phyloP scores from a whole-genome alignment of 495 filamentous ascomycete genomes.

The Monascus purpureus region DNA sequence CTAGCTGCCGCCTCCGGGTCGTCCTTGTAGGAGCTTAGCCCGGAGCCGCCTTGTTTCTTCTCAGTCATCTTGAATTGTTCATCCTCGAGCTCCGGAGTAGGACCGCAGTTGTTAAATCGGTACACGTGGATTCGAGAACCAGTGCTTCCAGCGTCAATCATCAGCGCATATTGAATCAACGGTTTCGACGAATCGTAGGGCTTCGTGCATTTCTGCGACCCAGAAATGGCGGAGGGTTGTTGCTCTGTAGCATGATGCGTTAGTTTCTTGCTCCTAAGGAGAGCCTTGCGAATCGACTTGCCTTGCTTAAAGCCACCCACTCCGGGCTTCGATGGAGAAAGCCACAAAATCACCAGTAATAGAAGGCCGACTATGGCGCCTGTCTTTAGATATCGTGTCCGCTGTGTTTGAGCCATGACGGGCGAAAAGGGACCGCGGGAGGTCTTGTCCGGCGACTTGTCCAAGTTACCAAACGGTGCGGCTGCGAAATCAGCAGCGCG shows the following conservation, averaged over 20 bases:
- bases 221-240: constrained; percentile 9
- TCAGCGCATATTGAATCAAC: constrained; percentile 89
- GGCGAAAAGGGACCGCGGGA: constrained; percentile 5
- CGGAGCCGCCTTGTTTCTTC: constrained; percentile 62
- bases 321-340: constrained; percentile 42
- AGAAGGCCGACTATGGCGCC: constrained; percentile 63
- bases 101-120: constrained; percentile 95
- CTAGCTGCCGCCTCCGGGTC: constrained; percentile 78
- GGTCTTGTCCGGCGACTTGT: constrained; percentile 6
- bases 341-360: constrained; percentile 60
- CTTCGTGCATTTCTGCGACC: constrained; percentile 53
- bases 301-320: constrained; percentile 24
- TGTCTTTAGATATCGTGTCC: constrained; percentile 69
- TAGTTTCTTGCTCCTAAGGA: too few relatives aligned
- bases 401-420: constrained; percentile 57
- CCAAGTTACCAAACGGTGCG: constrained; percentile 4
- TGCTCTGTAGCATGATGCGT: constrained; percentile 12
- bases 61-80: constrained; percentile 85
- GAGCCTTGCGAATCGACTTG: constrained; percentile 17
- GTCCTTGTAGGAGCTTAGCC: constrained; percentile 70
- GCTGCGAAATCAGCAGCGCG: constrained; percentile 11
- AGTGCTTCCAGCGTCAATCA: constrained; percentile 97
- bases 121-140: constrained; percentile 98
- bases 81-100: constrained; percentile 84
- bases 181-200: constrained; percentile 77